Evolutionary conservation across 2,329 filamentous ascomycete genomes (phyloP).

Genomic region (Tolypocladium amazonense): DNA sequence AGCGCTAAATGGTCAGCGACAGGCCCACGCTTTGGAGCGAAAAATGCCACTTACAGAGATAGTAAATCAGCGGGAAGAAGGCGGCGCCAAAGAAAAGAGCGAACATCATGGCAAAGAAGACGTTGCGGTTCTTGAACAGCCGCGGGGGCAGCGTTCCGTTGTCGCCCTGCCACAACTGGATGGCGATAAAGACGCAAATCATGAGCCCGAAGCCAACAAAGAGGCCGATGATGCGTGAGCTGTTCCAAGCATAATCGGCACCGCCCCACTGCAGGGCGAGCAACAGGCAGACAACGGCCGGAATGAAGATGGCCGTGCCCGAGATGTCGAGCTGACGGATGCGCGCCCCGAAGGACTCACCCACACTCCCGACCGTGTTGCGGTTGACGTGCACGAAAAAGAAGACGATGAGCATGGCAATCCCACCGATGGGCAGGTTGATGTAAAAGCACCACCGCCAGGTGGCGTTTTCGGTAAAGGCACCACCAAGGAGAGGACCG

Average conservation of each 20-base stretch:
- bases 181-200: constrained; percentile 32
- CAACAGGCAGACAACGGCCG: constrained; percentile 40
- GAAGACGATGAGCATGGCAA: constrained; percentile 36
- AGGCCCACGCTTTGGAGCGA: not conserved
- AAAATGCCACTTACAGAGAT: constrained; percentile 29
- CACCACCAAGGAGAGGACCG: constrained; percentile 39
- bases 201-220: constrained; percentile 38
- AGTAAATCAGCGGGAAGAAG: constrained; percentile 44
- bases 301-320: constrained; percentile 39
- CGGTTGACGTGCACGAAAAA: constrained; percentile 33
- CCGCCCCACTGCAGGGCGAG: constrained; percentile 49
- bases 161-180: constrained; percentile 32
- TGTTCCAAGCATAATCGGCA: constrained; percentile 37
- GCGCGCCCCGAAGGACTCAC: constrained; percentile 22
- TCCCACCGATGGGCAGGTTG: constrained; percentile 34
- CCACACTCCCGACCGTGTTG: constrained; percentile 19
- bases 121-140: constrained; percentile 31
- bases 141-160: constrained; percentile 34
- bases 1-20: constrained; percentile 23
- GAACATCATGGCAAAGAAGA: constrained; percentile 31
- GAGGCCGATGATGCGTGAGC: constrained; percentile 36
- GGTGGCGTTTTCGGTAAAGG: constrained; percentile 34
- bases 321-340: constrained; percentile 36
- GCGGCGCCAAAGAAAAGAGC: constrained; percentile 36
- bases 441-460: constrained; percentile 44